These are phyloP conservation scores for Lepidium sativum DNA, from an alignment of 345 rosid genomes.

Conservation along the genomic window DNA sequence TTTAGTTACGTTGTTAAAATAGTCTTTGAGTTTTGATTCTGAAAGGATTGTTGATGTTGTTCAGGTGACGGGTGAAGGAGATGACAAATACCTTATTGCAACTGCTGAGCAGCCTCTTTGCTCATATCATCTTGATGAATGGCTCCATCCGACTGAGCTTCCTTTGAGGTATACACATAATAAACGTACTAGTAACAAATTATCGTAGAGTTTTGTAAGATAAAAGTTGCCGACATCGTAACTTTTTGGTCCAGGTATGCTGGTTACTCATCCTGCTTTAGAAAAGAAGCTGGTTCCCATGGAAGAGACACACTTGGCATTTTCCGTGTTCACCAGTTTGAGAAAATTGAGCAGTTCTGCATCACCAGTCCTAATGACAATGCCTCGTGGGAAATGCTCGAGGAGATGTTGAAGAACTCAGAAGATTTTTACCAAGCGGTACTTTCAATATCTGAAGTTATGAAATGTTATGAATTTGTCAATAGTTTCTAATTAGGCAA, in stretches of 20 bases:
- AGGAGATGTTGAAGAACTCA: slow-evolving; percentile 86
- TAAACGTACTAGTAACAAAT: background rate
- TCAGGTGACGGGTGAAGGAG: slow-evolving; percentile 95
- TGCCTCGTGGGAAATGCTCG: slow-evolving; percentile 87
- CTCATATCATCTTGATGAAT: slow-evolving; percentile 81
- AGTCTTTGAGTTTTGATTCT: background rate
- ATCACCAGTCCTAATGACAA: slow-evolving; percentile 75
- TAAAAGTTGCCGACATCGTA: background rate
- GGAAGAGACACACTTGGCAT: slow-evolving; percentile 95
- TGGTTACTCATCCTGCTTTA: slow-evolving; percentile 89
- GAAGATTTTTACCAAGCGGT: slow-evolving; percentile 85
- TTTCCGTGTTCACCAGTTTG: slow-evolving; percentile 98
- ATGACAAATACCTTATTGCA: slow-evolving; percentile 90
- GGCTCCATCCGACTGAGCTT: slow-evolving; percentile 84
- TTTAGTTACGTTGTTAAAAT: background rate
- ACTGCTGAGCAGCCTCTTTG: slow-evolving; percentile 97
- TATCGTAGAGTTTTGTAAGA: background rate
- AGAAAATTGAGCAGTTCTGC: slow-evolving; percentile 95
- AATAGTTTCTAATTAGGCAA: background rate
- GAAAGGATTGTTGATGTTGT: background rate
- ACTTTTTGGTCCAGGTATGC: slow-evolving; percentile 54
- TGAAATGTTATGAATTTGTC: background rate
- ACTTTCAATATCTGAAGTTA: background rate
- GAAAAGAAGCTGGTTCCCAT: slow-evolving; percentile 97
- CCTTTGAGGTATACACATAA: slow-evolving; percentile 47